Percentiles rank a stretch among this genome's conserved stretches.
Evolutionary conservation across 257 asterid genomes (phyloP).

Genomic region (Salvia rosmarinus): DNA sequence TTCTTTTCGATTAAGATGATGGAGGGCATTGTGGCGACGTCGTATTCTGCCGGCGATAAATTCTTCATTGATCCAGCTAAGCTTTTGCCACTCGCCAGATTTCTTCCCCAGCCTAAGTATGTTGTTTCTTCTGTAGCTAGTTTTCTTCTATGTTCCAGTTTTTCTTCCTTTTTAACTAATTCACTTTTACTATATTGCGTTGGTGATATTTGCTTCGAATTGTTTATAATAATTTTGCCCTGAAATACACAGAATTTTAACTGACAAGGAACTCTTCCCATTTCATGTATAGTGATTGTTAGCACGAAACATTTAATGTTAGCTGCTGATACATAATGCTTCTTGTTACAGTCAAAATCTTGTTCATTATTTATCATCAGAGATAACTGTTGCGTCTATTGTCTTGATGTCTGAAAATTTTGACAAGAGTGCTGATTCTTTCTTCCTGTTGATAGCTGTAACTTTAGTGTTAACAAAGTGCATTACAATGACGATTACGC

Average conservation of each 20-base stretch:
- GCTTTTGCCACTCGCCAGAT: constrained; percentile 83
- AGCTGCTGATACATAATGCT: neutral
- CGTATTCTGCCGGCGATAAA: constrained; percentile 81
- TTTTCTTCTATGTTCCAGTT: neutral
- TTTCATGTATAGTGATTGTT: neutral
- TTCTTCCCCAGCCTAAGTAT: constrained; percentile 83
- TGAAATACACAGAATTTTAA: neutral
- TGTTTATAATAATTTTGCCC: neutral
- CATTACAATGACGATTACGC: no score
- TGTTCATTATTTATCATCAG: no score
- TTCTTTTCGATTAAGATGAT: constrained; percentile 73
- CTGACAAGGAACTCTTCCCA: neutral
- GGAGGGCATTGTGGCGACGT: constrained; percentile 90
- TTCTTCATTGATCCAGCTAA: constrained; percentile 93
- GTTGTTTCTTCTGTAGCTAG: constrained; percentile 19
- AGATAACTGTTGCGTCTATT: no score
- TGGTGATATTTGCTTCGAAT: neutral
- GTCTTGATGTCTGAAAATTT: no score
- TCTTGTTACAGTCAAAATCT: no score
- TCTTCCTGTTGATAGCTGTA: neutral
- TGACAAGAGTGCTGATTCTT: no score
- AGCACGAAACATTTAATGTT: neutral
- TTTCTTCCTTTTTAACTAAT: neutral
- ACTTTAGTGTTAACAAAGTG: neutral
- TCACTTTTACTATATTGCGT: neutral